A percentile compares a stretch with the other conserved stretches of the same genome.
Evolutionary conservation across 495 filamentous ascomycete genomes (phyloP).

Genomic region (Thermothielavioides terrestris): DNA sequence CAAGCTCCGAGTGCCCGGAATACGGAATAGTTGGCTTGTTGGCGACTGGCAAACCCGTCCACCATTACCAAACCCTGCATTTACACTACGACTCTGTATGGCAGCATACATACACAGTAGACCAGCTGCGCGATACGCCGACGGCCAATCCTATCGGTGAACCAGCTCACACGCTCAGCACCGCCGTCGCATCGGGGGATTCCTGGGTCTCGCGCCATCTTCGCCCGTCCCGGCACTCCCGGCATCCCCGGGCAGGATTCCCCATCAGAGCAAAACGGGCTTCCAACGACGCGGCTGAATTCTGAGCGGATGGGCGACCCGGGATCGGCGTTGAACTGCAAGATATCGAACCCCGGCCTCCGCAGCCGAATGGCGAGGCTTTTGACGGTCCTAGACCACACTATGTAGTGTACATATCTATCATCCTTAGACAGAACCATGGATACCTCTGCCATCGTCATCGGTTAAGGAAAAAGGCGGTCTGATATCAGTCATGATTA

Average conservation of each 20-base stretch:
- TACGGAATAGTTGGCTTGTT: background rate
- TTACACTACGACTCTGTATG: too few species aligned
- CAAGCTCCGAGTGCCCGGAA: too few species aligned
- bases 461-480: too few species aligned
- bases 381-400: too few species aligned
- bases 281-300: background rate
- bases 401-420: too few species aligned
- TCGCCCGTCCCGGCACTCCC: background rate
- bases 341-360: background rate
- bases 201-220: constrained; percentile 6
- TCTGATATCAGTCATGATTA: too few species aligned
- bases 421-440: background rate
- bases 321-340: background rate
- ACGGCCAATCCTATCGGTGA: constrained; percentile 1
- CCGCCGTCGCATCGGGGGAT: background rate
- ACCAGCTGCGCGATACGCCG: background rate
- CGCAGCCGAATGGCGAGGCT: too few species aligned
- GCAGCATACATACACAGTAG: too few species aligned
- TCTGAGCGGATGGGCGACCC: background rate
- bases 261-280: background rate
- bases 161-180: background rate
- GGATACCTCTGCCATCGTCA: background rate
- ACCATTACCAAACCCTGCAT: constrained; percentile 1
- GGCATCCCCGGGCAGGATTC: background rate
- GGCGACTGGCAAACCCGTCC: background rate